These are phyloP conservation scores for Neospora caninum DNA, from an alignment of 169 alveolate species.

Conservation along the genomic window DNA sequence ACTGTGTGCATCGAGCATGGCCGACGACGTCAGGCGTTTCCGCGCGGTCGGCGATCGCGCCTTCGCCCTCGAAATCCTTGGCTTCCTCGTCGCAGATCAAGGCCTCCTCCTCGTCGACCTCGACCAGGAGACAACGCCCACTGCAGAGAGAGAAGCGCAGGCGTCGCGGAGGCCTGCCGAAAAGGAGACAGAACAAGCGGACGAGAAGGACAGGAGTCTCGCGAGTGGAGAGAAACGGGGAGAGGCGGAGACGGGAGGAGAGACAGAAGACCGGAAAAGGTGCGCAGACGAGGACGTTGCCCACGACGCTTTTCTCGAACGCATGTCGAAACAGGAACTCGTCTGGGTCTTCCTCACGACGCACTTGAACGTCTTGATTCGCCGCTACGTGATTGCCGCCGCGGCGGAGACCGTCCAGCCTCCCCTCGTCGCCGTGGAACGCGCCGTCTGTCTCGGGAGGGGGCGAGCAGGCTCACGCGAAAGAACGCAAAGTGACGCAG, in stretches of 20 bases:
- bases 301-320: neutral
- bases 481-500: neutral
- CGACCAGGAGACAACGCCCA: neutral
- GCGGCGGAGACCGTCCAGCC: slow-evolving; percentile 27
- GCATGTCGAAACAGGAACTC: neutral
- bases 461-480: neutral
- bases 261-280: neutral
- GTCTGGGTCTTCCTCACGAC: neutral
- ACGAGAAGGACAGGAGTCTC: neutral
- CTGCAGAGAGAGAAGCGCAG: neutral
- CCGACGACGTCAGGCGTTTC: neutral
- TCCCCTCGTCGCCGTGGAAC: neutral
- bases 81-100: slow-evolving; percentile 27
- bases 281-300: neutral
- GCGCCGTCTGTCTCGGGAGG: neutral
- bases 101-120: neutral
- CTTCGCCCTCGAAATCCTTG: neutral
- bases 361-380: slow-evolving; percentile 7
- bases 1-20: neutral
- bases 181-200: neutral
- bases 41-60: slow-evolving; percentile 18
- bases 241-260: neutral
- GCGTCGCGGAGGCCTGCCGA: neutral
- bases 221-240: neutral
- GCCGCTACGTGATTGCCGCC: slow-evolving; percentile 35